Conservation (phyloP, 805 yeast species). For the Ogataea allantospora region DNA sequence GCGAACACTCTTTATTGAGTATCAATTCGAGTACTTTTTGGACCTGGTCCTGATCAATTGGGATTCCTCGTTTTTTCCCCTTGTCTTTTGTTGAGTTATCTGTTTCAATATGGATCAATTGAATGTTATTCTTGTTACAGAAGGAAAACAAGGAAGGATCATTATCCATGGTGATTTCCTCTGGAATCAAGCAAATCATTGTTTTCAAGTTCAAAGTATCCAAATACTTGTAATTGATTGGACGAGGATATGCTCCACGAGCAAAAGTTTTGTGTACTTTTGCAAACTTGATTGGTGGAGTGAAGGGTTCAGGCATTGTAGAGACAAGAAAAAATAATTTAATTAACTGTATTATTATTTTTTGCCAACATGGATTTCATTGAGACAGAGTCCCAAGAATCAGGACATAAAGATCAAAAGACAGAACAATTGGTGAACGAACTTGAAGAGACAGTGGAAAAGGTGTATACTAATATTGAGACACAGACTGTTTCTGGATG, state of each 20-base stretch:
- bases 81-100: conserved; percentile 61
- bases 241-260: conserved; percentile 86
- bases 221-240: conserved; percentile 67
- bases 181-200: conserved; percentile 77
- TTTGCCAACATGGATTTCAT: conserved; percentile 29
- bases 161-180: conserved; percentile 54
- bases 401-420: conserved; percentile 36
- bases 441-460: conserved; percentile 42
- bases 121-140: conserved; percentile 53
- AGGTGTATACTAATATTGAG: conserved; percentile 45
- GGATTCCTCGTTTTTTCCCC: conserved; percentile 80
- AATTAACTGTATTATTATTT: not conserved
- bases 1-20: conserved; percentile 57
- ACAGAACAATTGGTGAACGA: conserved; percentile 59
- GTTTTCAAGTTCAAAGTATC: conserved; percentile 63
- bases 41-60: conserved; percentile 66
- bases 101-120: conserved; percentile 64
- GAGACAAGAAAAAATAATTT: not conserved
- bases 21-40: conserved; percentile 58
- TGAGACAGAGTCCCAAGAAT: conserved; percentile 27
- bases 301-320: conserved; percentile 30
- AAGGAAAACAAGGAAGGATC: conserved; percentile 54
- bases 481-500: conserved; percentile 38
- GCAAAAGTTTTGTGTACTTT: conserved; percentile 67
- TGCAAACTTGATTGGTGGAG: conserved; percentile 80